phyloP scores from a whole-genome alignment of 116 monocot species.

The Zostera marina region DNA sequence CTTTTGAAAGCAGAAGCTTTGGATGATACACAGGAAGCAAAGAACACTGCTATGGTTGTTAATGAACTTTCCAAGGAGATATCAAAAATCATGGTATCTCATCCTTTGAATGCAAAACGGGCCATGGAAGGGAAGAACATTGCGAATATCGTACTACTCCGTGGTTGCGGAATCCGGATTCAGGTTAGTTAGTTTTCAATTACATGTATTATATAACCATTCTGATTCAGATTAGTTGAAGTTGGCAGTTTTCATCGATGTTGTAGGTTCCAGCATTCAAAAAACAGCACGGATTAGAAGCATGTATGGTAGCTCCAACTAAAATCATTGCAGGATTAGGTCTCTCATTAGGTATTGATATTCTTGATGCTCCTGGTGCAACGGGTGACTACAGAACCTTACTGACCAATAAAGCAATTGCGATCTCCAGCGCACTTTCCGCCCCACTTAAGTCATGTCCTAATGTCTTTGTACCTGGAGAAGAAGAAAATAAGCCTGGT shows the following conservation, averaged over 20 bases:
- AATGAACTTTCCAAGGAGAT: constrained; percentile 88
- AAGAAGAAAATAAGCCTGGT: constrained; percentile 59
- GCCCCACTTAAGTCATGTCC: constrained; percentile 66
- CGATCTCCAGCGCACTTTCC: constrained; percentile 73
- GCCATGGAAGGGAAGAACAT: constrained; percentile 64
- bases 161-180: constrained; percentile 96
- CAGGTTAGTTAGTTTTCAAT: constrained; percentile 38
- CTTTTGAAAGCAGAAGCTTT: constrained; percentile 81
- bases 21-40: constrained; percentile 86
- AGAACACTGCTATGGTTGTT: constrained; percentile 67
- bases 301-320: constrained; percentile 99
- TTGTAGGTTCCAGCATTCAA: constrained; percentile 65
- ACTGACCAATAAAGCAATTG: constrained; percentile 71
- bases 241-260: not conserved
- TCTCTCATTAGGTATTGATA: constrained; percentile 80
- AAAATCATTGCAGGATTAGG: constrained; percentile 97
- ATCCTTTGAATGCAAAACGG: constrained; percentile 72
- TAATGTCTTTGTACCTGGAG: constrained; percentile 71
- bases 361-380: constrained; percentile 94
- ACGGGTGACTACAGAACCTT: constrained; percentile 91
- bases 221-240: not conserved
- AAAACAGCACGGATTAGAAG: constrained; percentile 48
- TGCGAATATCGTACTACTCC: constrained; percentile 88
- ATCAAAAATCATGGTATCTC: constrained; percentile 57
- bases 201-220: not conserved